phyloP scores from a whole-genome alignment of 164 flowering plant genomes.

The Magnolia officinalis region DNA sequence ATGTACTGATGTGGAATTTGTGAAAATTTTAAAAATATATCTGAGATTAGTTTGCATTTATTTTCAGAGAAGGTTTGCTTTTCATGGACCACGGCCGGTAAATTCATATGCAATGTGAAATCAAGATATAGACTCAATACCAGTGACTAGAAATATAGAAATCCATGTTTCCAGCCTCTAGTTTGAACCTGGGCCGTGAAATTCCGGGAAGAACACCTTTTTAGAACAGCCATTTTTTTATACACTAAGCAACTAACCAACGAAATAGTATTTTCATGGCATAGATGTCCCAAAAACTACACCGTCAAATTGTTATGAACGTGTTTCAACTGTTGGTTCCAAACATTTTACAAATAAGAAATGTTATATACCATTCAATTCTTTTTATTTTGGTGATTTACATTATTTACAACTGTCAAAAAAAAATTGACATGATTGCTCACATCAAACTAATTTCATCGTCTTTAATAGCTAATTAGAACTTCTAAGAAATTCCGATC shows the following conservation, averaged over 20 bases:
- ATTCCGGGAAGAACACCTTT: neutral
- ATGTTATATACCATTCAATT: too few relatives aligned
- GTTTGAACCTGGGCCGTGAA: neutral
- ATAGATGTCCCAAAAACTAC: too few relatives aligned
- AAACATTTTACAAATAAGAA: too few relatives aligned
- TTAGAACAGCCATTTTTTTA: too few relatives aligned
- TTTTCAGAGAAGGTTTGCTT: neutral
- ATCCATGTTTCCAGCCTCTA: neutral
- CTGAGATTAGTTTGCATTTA: neutral
- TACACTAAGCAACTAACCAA: too few relatives aligned
- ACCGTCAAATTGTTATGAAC: too few relatives aligned
- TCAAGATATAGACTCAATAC: neutral
- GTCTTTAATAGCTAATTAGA: neutral
- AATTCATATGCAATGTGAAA: neutral
- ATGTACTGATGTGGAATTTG: neutral
- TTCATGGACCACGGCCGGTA: neutral
- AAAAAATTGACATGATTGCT: too few relatives aligned
- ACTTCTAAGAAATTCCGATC: neutral
- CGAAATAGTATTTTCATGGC: too few relatives aligned
- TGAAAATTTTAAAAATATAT: neutral
- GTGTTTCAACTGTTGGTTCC: too few relatives aligned
- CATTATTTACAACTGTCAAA: too few relatives aligned
- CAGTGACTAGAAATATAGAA: neutral
- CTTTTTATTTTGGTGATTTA: too few relatives aligned
- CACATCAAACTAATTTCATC: too few relatives aligned